Base-by-base conservation (phyloP, 139 green algal genomes). In the Mesostigma viride region DNA sequence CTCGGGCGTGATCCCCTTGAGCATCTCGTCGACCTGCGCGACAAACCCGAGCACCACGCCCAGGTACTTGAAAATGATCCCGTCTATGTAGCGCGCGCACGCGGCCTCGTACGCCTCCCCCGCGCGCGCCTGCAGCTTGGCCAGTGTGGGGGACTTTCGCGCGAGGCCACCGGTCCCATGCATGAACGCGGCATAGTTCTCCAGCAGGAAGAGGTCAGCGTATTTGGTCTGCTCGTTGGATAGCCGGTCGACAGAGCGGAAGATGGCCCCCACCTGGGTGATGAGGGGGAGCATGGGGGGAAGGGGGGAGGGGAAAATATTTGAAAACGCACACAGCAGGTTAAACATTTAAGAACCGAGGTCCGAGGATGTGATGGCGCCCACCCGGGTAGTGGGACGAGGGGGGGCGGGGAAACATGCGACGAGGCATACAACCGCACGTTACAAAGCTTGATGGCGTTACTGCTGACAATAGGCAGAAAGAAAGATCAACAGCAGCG, bases 151-250 rank as follows among this genome's bases (percentile, higher is more conserved):
- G 4, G 72, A n/a, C 3, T 17, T 35, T 2, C 22, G 14, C 31
- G 68, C 68, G 4, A 75, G 61, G 30, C 72, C 68, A 27, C 65
- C 72, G 22, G 3, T 53, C 64, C 65, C 67, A 62, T 75, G 72
- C 45, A 73, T 62, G 32, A 75, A 75, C 20, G 62, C 68, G 26
- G 68, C 68, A 22, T 71, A 72, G 31, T 75, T 75, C 45, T 75
- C 68, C 28, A 75, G 35, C 51, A 75, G 62, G 30, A 75, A 35
- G 31, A 75, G 35, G 5, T 66, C 34, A 6, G 32, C 65, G 22
- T 64, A 24, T 28, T 67, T 68, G 24, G 68, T 30, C 35, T 75
- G 62, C 2, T 53, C 31, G 20, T 65, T 30, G 1, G 68, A 62
- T 31, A 75, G 67, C 24, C 28, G 26, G 27, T 75, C 62, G 34